Conservation (phyloP, 768 basidiomycete species). For the Exsudoporus frostii region DNA sequence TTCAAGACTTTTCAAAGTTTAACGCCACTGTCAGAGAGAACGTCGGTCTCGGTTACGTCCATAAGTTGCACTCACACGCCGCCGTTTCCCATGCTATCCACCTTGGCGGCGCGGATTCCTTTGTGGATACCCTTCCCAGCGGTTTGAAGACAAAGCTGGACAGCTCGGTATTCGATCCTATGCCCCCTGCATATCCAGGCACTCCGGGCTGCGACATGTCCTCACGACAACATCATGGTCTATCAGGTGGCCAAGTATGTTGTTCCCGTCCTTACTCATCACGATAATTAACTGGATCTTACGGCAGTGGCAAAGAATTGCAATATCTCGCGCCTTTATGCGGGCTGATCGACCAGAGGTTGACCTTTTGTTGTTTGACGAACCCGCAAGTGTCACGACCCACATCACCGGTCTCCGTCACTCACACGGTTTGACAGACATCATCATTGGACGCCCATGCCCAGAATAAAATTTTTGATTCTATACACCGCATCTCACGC, state of each 20-base stretch:
- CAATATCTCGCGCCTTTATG: constrained; percentile 86
- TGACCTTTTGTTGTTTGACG: constrained; percentile 81
- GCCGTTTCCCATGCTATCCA: constrained; percentile 64
- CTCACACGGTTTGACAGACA: constrained; percentile 44
- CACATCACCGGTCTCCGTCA: background rate
- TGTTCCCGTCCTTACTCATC: constrained; percentile 11
- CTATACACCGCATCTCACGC: constrained; percentile 63
- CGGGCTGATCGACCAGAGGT: constrained; percentile 70
- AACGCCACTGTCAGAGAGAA: constrained; percentile 77
- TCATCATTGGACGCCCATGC: constrained; percentile 79
- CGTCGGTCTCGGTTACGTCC: constrained; percentile 78
- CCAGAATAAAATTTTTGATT: constrained; percentile 76
- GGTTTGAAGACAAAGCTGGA: constrained; percentile 76
- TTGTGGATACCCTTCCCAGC: constrained; percentile 64
- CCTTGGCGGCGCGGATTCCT: constrained; percentile 64
- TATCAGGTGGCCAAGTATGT: constrained; percentile 82
- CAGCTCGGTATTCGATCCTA: constrained; percentile 53
- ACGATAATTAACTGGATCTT: constrained; percentile 16
- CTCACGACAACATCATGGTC: constrained; percentile 51
- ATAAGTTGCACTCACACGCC: constrained; percentile 51
- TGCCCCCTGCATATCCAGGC: constrained; percentile 34
- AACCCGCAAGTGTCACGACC: constrained; percentile 54
- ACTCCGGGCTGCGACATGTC: constrained; percentile 29
- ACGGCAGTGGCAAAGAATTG: constrained; percentile 80
- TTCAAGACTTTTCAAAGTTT: constrained; percentile 84